A percentile compares a stretch with the other conserved stretches of the same genome.
phyloP scores from a whole-genome alignment of 192 early-diverging fungal genomes.

The Backusella tarrabulga region DNA sequence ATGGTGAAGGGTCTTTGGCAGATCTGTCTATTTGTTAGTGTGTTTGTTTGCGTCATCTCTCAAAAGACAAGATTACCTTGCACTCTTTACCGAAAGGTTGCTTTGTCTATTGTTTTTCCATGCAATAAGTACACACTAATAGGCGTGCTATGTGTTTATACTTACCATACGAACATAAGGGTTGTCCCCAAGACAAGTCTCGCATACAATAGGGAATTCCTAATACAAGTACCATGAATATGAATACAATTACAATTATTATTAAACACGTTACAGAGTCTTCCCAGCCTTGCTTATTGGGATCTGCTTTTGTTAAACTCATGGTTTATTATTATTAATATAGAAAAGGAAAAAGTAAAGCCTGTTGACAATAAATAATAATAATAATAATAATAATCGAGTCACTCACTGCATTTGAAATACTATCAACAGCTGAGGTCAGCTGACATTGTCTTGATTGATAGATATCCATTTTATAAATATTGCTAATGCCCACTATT shows the following conservation, averaged over 20 bases:
- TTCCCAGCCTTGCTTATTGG: constrained; percentile 64
- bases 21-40: constrained; percentile 39
- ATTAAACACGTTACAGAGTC: constrained; percentile 43
- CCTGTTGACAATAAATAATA: not conserved
- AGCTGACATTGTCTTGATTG: no score
- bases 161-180: constrained; percentile 98
- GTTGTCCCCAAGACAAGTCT: constrained; percentile 96
- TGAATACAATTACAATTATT: no score
- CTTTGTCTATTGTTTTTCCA: constrained; percentile 50
- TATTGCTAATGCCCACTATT: no score
- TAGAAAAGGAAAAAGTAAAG: not conserved
- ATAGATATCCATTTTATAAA: no score
- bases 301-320: constrained; percentile 53
- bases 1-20: constrained; percentile 93
- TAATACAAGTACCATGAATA: not conserved
- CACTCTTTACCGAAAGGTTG: constrained; percentile 74
- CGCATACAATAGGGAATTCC: constrained; percentile 91
- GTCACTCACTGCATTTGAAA: no score
- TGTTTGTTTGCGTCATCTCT: no score
- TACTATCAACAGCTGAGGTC: no score
- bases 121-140: not conserved
- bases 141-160: not conserved
- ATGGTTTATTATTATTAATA: constrained; percentile 13
- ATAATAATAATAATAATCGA: not conserved
- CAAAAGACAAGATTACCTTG: constrained; percentile 45